These are phyloP conservation scores for Lentinula novae-zelandiae DNA, from an alignment of 1,284 basidiomycete genomes.

Conservation along the genomic window DNA sequence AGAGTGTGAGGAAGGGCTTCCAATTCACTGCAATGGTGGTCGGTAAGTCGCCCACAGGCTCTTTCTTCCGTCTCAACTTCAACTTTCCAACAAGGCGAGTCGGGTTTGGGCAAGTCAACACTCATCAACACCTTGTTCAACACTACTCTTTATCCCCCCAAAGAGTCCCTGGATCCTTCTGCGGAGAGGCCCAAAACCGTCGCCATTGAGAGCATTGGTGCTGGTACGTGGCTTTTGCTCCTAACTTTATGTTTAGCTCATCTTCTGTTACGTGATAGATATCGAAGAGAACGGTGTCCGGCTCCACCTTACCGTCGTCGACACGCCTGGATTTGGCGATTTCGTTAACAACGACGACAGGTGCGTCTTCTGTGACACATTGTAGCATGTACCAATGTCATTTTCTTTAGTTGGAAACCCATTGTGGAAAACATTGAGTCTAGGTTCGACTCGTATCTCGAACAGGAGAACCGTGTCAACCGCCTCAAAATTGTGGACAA, in stretches of 20 bases:
- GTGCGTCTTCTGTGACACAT: constrained; percentile 36
- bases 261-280: constrained; percentile 59
- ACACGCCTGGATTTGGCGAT: constrained; percentile 95
- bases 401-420: constrained; percentile 80
- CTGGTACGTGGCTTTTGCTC: constrained; percentile 58
- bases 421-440: constrained; percentile 97
- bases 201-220: constrained; percentile 93
- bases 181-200: constrained; percentile 89
- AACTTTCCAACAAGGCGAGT: constrained; percentile 68
- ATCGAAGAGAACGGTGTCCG: constrained; percentile 97
- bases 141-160: constrained; percentile 87
- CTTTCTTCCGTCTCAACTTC: constrained; percentile 20
- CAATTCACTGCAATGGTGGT: constrained; percentile 97
- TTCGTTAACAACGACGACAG: constrained; percentile 98
- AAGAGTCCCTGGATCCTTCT: constrained; percentile 78
- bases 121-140: constrained; percentile 98
- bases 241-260: constrained; percentile 21
- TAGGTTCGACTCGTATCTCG: constrained; percentile 93
- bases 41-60: constrained; percentile 57
- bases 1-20: constrained; percentile 94
- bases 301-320: constrained; percentile 94
- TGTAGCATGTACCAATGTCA: constrained; percentile 14
- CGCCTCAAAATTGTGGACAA: constrained; percentile 83
- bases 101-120: constrained; percentile 95
- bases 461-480: constrained; percentile 98